A percentile compares a stretch with the other conserved stretches of the same genome.
These are phyloP conservation scores for Moesziomyces parantarcticus DNA, from an alignment of 1,284 basidiomycete species.

Conservation along the genomic window DNA sequence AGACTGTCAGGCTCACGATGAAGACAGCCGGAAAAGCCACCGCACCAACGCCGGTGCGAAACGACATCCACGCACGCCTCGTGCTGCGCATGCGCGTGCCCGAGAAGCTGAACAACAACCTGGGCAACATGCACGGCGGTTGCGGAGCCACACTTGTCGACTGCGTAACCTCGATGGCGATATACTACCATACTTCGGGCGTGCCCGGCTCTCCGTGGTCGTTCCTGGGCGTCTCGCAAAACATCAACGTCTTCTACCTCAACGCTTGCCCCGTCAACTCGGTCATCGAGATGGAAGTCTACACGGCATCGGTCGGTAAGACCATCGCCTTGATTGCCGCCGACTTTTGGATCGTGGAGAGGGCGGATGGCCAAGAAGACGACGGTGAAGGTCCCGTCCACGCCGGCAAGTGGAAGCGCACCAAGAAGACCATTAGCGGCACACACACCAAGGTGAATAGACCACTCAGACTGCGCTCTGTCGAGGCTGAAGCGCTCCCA, in stretches of 20 bases:
- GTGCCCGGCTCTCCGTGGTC: constrained; percentile 51
- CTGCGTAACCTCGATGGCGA: constrained; percentile 49
- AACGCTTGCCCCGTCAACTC: constrained; percentile 51
- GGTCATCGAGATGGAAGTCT: constrained; percentile 60
- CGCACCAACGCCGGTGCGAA: constrained; percentile 20
- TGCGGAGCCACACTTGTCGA: constrained; percentile 55
- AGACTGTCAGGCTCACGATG: constrained; percentile 23
- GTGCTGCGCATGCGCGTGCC: constrained; percentile 51
- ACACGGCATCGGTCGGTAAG: constrained; percentile 48
- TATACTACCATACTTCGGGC: constrained; percentile 52
- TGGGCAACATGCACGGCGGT: constrained; percentile 60
- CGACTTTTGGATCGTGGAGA: constrained; percentile 54
- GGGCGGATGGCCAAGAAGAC: constrained; percentile 33
- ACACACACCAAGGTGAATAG: constrained; percentile 54
- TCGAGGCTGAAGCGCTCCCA: too few species aligned
- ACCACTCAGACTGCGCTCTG: too few species aligned
- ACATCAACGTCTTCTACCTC: constrained; percentile 59
- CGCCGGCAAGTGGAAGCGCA: constrained; percentile 45
- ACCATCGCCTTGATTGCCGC: constrained; percentile 47
- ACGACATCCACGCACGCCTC: constrained; percentile 40
- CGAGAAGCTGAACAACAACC: constrained; percentile 53
- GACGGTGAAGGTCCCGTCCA: constrained; percentile 26
- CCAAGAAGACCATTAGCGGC: constrained; percentile 38
- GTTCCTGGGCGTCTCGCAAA: constrained; percentile 63
- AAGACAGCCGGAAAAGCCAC: constrained; percentile 19